phyloP scores from a whole-genome alignment of 2,329 filamentous ascomycete genomes.

The Penicillium verrucosum region DNA sequence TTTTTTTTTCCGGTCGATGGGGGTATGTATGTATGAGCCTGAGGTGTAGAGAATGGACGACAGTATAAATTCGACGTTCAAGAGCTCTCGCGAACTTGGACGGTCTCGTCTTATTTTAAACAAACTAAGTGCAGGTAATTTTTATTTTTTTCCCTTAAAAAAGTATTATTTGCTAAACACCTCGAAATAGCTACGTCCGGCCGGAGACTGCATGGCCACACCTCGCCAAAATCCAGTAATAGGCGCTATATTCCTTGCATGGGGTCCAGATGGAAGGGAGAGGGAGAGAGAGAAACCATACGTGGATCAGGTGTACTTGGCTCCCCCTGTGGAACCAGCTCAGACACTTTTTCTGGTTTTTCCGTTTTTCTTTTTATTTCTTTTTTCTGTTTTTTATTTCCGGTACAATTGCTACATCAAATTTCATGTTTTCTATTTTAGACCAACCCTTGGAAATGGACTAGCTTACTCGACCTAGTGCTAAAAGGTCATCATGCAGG shows the following conservation, averaged over 20 bases:
- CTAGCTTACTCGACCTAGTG: not conserved
- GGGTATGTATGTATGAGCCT: not conserved
- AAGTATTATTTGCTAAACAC: not conserved
- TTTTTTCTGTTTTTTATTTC: not conserved
- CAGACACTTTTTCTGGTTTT: conserved; percentile 9
- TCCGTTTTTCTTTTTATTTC: too few species aligned
- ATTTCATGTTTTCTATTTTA: conserved; percentile 5
- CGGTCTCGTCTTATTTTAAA: conserved; percentile 21
- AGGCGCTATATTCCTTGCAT: conserved; percentile 26
- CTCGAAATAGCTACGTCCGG: conserved; percentile 18
- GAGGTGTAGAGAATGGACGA: conserved; percentile 5
- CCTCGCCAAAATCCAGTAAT: conserved; percentile 8
- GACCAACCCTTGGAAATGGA: not conserved
- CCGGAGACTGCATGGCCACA: conserved; percentile 22
- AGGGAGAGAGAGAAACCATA: conserved; percentile 17
- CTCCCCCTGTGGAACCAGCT: conserved; percentile 24
- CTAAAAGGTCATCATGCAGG: conserved; percentile 4
- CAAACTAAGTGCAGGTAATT: not conserved
- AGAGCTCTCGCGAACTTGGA: conserved; percentile 13
- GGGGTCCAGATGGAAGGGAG: conserved; percentile 22
- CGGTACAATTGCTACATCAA: not conserved
- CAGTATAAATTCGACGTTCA: conserved; percentile 12
- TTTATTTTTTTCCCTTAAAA: not conserved
- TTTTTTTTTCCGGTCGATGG: conserved; percentile 1
- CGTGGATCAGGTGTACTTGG: conserved; percentile 16